phyloP scores from a whole-genome alignment of 768 basidiomycete genomes.

The Rhizopogon rudus region DNA sequence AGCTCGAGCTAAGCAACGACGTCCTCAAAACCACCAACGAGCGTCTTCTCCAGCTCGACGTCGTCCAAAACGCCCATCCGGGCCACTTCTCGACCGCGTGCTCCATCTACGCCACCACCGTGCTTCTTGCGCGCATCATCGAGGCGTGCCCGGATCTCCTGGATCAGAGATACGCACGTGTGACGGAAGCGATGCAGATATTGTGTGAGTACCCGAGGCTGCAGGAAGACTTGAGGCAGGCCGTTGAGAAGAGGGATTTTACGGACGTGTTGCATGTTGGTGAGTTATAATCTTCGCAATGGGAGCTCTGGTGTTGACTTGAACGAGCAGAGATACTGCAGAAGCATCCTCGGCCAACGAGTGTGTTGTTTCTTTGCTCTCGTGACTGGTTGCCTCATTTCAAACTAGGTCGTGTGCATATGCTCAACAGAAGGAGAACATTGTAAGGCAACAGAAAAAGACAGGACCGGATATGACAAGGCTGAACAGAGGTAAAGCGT shows the following conservation, averaged over 20 bases:
- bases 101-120: not conserved
- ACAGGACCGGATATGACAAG: no score
- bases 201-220: not conserved
- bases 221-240: not conserved
- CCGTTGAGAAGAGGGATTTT: not conserved
- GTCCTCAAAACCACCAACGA: not conserved
- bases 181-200: not conserved
- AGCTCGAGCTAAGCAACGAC: not conserved
- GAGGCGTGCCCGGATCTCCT: not conserved
- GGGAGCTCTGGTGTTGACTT: not conserved
- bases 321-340: not conserved
- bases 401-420: not conserved
- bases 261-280: not conserved
- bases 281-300: not conserved
- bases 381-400: not conserved
- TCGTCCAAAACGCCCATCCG: not conserved
- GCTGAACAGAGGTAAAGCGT: not conserved
- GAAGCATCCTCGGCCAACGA: not conserved
- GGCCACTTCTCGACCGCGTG: not conserved
- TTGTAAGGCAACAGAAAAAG: not conserved
- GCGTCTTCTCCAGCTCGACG: not conserved
- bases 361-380: not conserved
- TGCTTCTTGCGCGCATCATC: not conserved
- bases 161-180: not conserved
- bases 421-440: not conserved